Conservation (phyloP, 1,139 yeast genomes). For the Sugiyamaella xylanicola region DNA sequence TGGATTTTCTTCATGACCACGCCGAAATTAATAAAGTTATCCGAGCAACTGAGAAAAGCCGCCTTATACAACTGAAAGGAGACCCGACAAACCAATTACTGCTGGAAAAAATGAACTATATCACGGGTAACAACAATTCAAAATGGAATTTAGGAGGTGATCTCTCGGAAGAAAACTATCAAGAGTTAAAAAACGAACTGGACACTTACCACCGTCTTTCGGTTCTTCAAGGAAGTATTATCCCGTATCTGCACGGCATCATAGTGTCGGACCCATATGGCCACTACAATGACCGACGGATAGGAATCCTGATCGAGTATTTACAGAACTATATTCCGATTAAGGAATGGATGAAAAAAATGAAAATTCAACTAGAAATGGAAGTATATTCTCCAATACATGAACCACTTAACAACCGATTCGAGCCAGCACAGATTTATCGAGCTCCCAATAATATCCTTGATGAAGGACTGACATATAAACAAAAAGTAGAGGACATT, state of each 20-base stretch:
- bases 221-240: conserved; percentile 28
- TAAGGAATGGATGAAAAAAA: conserved; percentile 24
- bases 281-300: conserved; percentile 22
- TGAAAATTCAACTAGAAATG: neutral
- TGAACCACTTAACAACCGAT: neutral
- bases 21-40: conserved; percentile 1
- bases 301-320: conserved; percentile 28
- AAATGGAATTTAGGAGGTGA: neutral
- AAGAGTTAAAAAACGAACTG: conserved; percentile 18
- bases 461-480: neutral
- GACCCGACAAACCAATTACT: neutral
- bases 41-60: neutral
- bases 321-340: conserved; percentile 22
- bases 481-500: conserved; percentile 1
- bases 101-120: conserved; percentile 16
- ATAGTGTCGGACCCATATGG: conserved; percentile 29
- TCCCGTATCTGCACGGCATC: conserved; percentile 28
- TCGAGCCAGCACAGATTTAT: conserved; percentile 1
- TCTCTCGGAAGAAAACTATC: neutral
- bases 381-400: conserved; percentile 5
- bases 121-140: conserved; percentile 4
- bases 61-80: conserved; percentile 10
- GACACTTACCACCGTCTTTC: conserved; percentile 23
- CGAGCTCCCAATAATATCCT: conserved; percentile 12
- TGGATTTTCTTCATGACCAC: conserved; percentile 7